phyloP scores from a whole-genome alignment of 139 green algal genomes.

The Coelastrella sp. region DNA sequence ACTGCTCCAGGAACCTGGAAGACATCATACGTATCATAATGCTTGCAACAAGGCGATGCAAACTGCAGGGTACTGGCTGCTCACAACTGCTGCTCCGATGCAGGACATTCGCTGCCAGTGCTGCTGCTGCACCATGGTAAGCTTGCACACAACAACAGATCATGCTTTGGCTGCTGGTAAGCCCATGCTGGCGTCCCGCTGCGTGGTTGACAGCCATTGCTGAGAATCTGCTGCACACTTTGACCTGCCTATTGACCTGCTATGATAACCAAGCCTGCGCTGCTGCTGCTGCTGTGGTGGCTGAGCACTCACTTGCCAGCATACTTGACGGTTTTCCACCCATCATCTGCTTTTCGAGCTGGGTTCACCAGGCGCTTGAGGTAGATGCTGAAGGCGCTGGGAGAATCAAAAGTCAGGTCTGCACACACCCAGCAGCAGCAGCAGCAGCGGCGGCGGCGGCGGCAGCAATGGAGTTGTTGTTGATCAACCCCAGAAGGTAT shows the following conservation, averaged over 20 bases:
- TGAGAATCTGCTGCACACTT: too few relatives aligned
- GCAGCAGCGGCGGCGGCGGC: conserved; percentile 28
- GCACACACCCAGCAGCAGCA: conserved; percentile 17
- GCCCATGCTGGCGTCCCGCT: too few relatives aligned
- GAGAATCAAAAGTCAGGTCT: conserved; percentile 78
- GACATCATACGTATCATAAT: not conserved
- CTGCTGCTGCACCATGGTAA: not conserved
- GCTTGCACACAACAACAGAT: not conserved
- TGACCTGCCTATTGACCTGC: not conserved
- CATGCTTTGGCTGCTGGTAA: too few relatives aligned
- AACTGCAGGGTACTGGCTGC: too few relatives aligned
- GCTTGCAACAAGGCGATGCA: too few relatives aligned
- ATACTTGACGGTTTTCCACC: conserved; percentile 89
- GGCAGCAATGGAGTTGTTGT: not conserved
- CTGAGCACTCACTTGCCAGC: conserved; percentile 68
- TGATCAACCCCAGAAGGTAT: not conserved
- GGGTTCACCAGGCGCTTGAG: conserved; percentile 88
- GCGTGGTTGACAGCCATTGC: too few relatives aligned
- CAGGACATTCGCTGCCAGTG: not conserved
- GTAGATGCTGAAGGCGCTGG: conserved; percentile 86
- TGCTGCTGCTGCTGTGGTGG: conserved; percentile 12
- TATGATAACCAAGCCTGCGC: not conserved
- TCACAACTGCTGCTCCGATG: not conserved
- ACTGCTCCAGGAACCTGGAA: conserved; percentile 41
- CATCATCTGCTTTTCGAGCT: conserved; percentile 87